A percentile compares a stretch with the other conserved stretches of the same genome.
Conservation (phyloP, 163 green algal genomes). For the Picocystis sp. region DNA sequence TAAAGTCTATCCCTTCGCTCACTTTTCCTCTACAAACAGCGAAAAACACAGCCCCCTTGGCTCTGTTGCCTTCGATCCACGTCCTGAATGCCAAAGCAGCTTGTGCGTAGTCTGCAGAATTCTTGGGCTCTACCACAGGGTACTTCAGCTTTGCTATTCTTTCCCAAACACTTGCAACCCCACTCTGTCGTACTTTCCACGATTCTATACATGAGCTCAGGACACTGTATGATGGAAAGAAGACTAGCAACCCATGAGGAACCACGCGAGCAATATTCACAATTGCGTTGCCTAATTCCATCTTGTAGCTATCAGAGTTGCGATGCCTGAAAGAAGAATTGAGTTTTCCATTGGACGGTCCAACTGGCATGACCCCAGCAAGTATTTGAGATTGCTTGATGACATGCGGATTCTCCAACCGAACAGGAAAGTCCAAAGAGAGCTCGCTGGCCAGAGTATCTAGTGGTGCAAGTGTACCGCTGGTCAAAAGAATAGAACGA, state of each 20-base stretch:
- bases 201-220: conserved; percentile 37
- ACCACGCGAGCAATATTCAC: conserved; percentile 41
- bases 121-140: conserved; percentile 56
- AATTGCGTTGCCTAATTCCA: conserved; percentile 48
- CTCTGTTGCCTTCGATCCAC: conserved; percentile 23
- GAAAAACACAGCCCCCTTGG: conserved; percentile 61
- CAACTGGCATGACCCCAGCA: conserved; percentile 51
- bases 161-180: conserved; percentile 24
- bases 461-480: conserved; percentile 75
- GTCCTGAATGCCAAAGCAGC: conserved; percentile 29
- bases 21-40: conserved; percentile 90
- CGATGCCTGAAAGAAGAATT: conserved; percentile 47
- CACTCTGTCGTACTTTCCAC: conserved; percentile 39
- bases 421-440: conserved; percentile 53
- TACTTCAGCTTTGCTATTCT: conserved; percentile 44
- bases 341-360: conserved; percentile 40
- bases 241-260: conserved; percentile 82
- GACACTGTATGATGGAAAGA: conserved; percentile 76
- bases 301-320: conserved; percentile 26
- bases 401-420: conserved; percentile 88
- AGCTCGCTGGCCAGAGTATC: conserved; percentile 78
- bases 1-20: conserved; percentile 91
- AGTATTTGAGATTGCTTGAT: conserved; percentile 61
- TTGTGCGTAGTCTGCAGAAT: conserved; percentile 31
- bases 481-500: conserved; percentile 68